Conservation (phyloP, 148 eudicot species). For the Rhododendron kiyosumense region DNA sequence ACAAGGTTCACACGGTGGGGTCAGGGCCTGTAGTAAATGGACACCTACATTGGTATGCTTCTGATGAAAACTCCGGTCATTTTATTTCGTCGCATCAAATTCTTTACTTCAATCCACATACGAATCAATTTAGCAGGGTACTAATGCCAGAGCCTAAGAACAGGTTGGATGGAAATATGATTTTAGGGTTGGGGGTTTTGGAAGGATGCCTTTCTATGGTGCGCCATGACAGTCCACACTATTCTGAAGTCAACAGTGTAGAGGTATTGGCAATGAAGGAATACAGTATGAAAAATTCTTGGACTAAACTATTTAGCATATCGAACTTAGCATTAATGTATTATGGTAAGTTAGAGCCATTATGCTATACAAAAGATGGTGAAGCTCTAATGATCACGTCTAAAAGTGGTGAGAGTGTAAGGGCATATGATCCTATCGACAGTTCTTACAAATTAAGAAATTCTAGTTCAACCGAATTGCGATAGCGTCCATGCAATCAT, state of each 20-base stretch:
- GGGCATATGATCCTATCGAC: not conserved
- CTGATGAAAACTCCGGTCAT: too few relatives aligned
- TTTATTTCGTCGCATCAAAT: not conserved
- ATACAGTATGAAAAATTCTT: not conserved
- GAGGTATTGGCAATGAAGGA: slow-evolving; percentile 7
- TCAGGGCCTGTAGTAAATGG: too few relatives aligned
- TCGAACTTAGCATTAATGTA: not conserved
- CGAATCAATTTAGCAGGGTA: not conserved
- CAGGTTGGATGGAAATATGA: not conserved
- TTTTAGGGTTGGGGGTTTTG: not conserved
- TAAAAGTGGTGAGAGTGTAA: not conserved
- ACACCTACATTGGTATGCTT: not conserved
- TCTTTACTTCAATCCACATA: not conserved
- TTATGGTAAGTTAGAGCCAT: not conserved
- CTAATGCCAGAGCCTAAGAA: not conserved
- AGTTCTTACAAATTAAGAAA: not conserved
- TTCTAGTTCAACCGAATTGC: not conserved
- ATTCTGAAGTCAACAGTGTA: not conserved
- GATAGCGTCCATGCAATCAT: not conserved
- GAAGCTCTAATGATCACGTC: not conserved
- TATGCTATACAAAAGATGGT: not conserved
- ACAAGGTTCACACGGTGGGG: too few relatives aligned
- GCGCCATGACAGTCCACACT: not conserved
- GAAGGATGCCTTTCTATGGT: slow-evolving; percentile 6
- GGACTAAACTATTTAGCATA: not conserved